These are phyloP conservation scores for Aspergillus sp. DNA, from an alignment of 2,329 filamentous ascomycete species.

Conservation along the genomic window DNA sequence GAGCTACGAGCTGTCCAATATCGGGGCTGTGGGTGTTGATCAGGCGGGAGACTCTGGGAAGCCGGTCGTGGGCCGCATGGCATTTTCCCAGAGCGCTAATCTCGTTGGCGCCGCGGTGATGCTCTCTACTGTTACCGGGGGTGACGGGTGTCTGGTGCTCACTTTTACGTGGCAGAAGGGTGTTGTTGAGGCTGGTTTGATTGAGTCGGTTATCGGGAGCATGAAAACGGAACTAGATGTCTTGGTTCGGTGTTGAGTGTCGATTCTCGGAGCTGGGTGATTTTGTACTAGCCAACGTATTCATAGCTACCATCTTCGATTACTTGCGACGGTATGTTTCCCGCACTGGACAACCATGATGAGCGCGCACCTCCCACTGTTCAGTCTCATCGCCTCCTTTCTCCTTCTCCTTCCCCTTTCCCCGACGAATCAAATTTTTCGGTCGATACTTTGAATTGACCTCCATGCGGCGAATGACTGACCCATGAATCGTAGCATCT, in stretches of 20 bases:
- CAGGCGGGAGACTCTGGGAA: slow-evolving; percentile 4
- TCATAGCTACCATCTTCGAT: no score
- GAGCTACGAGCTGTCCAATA: slow-evolving; percentile 39
- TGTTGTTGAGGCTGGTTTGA: slow-evolving; percentile 21
- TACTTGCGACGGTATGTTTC: no score
- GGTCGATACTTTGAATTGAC: slow-evolving; percentile 54
- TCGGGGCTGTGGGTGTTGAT: slow-evolving; percentile 28
- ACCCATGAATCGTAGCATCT: slow-evolving; percentile 58
- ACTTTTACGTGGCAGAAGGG: slow-evolving; percentile 35
- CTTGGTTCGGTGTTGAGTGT: neutral
- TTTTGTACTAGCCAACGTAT: no score
- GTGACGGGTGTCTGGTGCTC: slow-evolving; percentile 34
- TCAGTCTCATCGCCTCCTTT: no score
- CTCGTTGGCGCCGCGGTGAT: slow-evolving; percentile 30
- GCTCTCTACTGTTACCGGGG: slow-evolving; percentile 35
- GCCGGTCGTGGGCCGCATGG: slow-evolving; percentile 29
- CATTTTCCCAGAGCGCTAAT: slow-evolving; percentile 38
- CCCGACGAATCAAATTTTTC: slow-evolving; percentile 61
- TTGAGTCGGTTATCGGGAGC: slow-evolving; percentile 12
- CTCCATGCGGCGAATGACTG: slow-evolving; percentile 61
- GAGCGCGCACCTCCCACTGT: no score
- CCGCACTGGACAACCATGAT: no score
- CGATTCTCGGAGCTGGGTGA: no score
- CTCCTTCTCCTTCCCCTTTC: no score
- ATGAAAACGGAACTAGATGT: slow-evolving; percentile 9